A percentile compares a stretch with the other conserved stretches of the same genome.
These are phyloP conservation scores for Chlorella sp. DNA, from an alignment of 139 green algal species.

Conservation along the genomic window DNA sequence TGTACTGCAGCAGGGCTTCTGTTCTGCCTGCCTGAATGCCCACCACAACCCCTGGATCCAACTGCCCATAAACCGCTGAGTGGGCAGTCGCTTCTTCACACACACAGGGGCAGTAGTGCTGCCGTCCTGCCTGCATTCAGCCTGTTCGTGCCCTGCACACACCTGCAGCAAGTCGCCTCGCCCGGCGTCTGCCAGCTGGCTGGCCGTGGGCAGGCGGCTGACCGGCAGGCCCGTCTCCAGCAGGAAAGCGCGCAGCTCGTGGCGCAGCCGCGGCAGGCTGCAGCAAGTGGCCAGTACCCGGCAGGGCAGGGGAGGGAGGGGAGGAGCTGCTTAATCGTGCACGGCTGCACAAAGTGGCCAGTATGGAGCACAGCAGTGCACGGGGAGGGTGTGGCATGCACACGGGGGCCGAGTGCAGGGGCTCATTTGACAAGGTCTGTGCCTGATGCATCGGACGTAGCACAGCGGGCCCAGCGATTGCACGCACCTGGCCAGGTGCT, in stretches of 20 bases:
- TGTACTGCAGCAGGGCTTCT: not conserved
- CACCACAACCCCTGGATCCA: not conserved
- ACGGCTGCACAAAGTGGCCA: not conserved
- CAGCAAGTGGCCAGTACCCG: too few relatives aligned
- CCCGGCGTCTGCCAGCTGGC: conserved; percentile 15
- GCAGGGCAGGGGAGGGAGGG: not conserved
- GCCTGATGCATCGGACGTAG: too few relatives aligned
- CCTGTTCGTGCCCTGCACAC: not conserved
- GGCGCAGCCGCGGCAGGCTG: not conserved
- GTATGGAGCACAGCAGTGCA: not conserved
- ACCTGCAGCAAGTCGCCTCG: conserved; percentile 29
- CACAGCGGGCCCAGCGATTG: not conserved
- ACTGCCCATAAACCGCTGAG: not conserved
- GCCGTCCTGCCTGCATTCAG: not conserved
- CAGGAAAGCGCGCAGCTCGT: conserved; percentile 7
- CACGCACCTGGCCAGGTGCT: conserved; percentile 12
- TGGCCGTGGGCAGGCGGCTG: conserved; percentile 21
- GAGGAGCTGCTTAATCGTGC: not conserved
- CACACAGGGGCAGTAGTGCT: not conserved
- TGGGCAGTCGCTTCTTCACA: not conserved
- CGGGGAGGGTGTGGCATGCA: too few relatives aligned
- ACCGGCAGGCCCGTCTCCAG: not conserved
- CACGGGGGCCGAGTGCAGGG: not conserved
- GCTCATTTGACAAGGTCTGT: too few relatives aligned
- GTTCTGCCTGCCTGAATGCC: not conserved